Percentiles rank a stretch among this genome's conserved stretches.
These are phyloP conservation scores for Lachancea thermotolerans DNA, from an alignment of 805 yeast genomes.

Conservation along the genomic window DNA sequence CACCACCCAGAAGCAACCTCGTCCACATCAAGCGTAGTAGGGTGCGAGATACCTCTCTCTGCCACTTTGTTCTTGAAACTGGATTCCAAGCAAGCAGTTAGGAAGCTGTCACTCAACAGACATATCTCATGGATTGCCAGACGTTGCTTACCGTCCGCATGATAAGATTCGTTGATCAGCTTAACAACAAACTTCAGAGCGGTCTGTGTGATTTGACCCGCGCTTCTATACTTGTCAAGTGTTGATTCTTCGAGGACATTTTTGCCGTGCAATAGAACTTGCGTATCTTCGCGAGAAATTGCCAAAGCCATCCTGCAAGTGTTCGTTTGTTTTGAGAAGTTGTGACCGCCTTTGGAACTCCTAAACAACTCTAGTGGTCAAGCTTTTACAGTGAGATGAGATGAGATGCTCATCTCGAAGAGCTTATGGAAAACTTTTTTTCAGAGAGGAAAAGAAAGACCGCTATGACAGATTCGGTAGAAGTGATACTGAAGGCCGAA, in stretches of 20 bases:
- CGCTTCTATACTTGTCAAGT: conserved; percentile 76
- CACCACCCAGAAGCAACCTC: conserved; percentile 73
- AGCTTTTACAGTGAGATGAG: not conserved
- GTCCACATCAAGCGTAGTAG: conserved; percentile 83
- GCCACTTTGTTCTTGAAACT: conserved; percentile 57
- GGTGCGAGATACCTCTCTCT: conserved; percentile 90
- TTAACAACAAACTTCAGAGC: conserved; percentile 59
- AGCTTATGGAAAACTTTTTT: conserved; percentile 4
- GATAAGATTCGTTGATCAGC: conserved; percentile 70
- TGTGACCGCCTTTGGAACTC: not conserved
- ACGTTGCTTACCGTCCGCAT: conserved; percentile 35
- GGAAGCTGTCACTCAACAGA: conserved; percentile 70
- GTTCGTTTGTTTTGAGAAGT: not conserved
- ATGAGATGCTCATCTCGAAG: conserved; percentile 10
- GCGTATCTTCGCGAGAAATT: conserved; percentile 67
- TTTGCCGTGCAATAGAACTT: conserved; percentile 62
- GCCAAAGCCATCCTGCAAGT: conserved; percentile 55
- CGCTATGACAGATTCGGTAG: not conserved
- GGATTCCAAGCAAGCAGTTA: conserved; percentile 50
- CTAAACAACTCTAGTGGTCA: not conserved
- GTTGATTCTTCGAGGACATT: conserved; percentile 57
- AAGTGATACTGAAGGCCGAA: not conserved
- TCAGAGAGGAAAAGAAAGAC: not conserved
- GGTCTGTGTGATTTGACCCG: conserved; percentile 85
- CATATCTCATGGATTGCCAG: conserved; percentile 66